Evolutionary conservation across 2,329 filamentous ascomycete genomes (phyloP).

Genomic region (Cryphonectria carpinicola): DNA sequence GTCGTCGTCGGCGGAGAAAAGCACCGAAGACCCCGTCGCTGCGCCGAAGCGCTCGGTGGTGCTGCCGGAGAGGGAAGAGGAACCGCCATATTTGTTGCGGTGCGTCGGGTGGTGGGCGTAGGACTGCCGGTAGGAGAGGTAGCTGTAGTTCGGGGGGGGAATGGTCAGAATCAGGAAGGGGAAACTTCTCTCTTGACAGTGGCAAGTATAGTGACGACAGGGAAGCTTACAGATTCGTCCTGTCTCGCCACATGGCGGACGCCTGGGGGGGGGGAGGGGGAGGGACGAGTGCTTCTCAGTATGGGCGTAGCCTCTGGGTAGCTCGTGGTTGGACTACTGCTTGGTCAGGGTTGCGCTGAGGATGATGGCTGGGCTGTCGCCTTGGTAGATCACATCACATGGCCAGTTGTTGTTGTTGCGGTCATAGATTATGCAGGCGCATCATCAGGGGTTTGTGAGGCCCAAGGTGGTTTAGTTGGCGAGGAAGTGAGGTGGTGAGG

Average conservation of each 20-base stretch:
- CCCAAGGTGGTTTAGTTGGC: background rate
- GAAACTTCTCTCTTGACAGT: constrained; percentile 27
- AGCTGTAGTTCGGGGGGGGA: constrained; percentile 61
- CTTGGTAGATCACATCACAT: constrained; percentile 25
- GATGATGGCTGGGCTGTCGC: constrained; percentile 9
- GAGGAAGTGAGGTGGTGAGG: background rate
- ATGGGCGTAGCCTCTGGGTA: constrained; percentile 22
- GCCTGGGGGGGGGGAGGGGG: constrained; percentile 39
- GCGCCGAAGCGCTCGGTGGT: constrained; percentile 58
- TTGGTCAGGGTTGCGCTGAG: background rate
- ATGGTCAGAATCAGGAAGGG: background rate
- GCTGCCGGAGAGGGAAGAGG: constrained; percentile 50
- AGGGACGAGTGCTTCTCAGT: constrained; percentile 28
- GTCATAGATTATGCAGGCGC: constrained; percentile 15
- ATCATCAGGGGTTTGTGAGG: constrained; percentile 7
- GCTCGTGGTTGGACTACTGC: constrained; percentile 4
- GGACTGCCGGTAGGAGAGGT: constrained; percentile 98
- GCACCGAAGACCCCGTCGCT: constrained; percentile 53
- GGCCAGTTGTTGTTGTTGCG: constrained; percentile 25
- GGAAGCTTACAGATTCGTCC: constrained; percentile 85
- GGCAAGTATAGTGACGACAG: background rate
- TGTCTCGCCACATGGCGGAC: constrained; percentile 96
- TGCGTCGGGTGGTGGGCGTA: constrained; percentile 93
- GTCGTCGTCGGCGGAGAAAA: constrained; percentile 57
- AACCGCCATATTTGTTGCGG: constrained; percentile 69